Evolutionary conservation across 148 eudicot species (phyloP), one percentile per base, ranked within the genome.

Genomic region (Cornus controversa): DNA sequence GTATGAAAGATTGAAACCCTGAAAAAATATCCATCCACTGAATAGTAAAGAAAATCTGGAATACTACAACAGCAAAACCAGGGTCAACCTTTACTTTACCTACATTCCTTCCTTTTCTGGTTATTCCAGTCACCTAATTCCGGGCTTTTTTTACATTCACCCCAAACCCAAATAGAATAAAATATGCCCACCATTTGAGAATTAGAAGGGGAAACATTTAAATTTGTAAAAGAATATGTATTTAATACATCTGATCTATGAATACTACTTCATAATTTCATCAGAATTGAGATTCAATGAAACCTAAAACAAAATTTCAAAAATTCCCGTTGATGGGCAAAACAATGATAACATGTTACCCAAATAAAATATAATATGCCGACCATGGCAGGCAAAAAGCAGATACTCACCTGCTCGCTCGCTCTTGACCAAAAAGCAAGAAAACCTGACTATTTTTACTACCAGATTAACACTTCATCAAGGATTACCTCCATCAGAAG

Each of bases 301-400:
- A 66, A 28, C 69, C 2, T 22, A 22, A 20, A 14, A 14, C 57
- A 18, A 40, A 57, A 53, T 16, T 58, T 62, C 69, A 75, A 79
- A 81, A 85, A 82, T 20, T 76, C 42, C 75, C 81, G 28, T 13
- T 40, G 1, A 62, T n/a, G 76, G 81, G 75, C 24, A 68, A 78
- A 75, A 77, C 22, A n/a, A 71, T 74, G 82, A 82, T 47, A 53
- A 67, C 76, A 74, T 36, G 53, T 27, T 15, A 16, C 27, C 69
- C 77, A 45, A 24, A 37, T 60, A 60, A 62, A 37, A 62, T 60
- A 20, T 18, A 37, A 62, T 60, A 20, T 18, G 42, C 25, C 31
- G 69, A 27, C 53, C 50, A n/a, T 27, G 54, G 13, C 23, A 23
- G 15, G 8, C 25, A 28, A 64, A 10, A 37, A 74, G 31, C 77